Evolutionary conservation across 371 early-diverging fungal genomes (phyloP).

Genomic region (Chytridium lagenaria): DNA sequence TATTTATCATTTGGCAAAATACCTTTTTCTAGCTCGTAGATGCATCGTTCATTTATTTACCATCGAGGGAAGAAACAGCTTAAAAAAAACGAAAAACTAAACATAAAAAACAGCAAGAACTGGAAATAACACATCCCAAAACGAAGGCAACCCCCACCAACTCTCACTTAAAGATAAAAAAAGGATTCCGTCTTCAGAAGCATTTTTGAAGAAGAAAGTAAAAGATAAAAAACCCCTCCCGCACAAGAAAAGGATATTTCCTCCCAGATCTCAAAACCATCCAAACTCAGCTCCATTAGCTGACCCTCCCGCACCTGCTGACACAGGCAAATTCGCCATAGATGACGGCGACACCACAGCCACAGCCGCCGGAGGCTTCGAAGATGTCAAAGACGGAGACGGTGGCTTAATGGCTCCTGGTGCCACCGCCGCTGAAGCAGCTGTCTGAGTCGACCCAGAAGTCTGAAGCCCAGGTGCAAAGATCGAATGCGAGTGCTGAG

Average conservation of each 20-base stretch:
- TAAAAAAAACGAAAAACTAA: no score
- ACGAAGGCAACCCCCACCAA: no score
- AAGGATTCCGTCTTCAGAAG: no score
- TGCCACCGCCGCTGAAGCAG: not conserved
- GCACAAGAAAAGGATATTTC: not conserved
- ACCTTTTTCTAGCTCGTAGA: no score
- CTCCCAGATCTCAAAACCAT: not conserved
- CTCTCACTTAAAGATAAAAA: not conserved
- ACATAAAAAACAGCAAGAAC: no score
- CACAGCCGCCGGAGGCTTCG: not conserved
- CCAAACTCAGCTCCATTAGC: not conserved
- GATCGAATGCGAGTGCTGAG: not conserved
- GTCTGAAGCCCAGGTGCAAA: not conserved
- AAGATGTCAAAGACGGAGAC: not conserved
- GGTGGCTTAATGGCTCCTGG: not conserved
- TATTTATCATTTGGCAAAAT: no score
- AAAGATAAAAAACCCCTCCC: no score
- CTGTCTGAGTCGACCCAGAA: not conserved
- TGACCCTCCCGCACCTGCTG: not conserved
- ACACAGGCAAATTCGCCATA: not conserved
- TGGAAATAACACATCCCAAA: no score
- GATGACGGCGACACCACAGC: not conserved
- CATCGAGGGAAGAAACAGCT: no score
- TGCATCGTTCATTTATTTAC: no score
- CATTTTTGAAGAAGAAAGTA: no score